A percentile compares a stretch with the other conserved stretches of the same genome.
Evolutionary conservation across 495 filamentous ascomycete genomes (phyloP).

Genomic region (Neurospora discreta): DNA sequence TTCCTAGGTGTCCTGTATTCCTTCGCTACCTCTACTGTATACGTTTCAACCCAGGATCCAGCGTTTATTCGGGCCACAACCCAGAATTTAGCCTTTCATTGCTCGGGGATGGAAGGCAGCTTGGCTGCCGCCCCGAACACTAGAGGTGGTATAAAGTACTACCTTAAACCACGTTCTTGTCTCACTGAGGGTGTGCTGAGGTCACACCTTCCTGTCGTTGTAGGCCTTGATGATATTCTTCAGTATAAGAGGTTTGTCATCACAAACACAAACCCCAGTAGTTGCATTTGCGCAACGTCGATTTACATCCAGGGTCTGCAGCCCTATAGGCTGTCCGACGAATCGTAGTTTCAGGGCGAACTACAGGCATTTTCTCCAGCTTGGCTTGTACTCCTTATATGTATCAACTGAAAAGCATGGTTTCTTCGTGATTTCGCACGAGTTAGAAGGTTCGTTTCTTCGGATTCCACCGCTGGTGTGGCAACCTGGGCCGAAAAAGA

Average conservation of each 20-base stretch:
- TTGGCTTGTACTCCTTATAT: not conserved
- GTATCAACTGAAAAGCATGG: not conserved
- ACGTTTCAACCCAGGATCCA: no score
- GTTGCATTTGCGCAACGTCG: conserved; percentile 5
- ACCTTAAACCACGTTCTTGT: not conserved
- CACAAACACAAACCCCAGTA: not conserved
- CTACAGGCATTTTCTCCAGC: not conserved
- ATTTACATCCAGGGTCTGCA: conserved; percentile 13
- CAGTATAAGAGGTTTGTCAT: not conserved
- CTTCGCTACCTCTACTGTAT: no score
- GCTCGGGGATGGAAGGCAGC: no score
- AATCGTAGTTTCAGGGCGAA: not conserved
- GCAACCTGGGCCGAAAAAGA: not conserved
- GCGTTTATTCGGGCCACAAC: no score
- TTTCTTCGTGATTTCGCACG: not conserved
- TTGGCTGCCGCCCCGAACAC: no score
- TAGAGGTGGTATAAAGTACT: not conserved
- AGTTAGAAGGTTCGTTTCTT: not conserved
- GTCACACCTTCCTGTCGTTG: not conserved
- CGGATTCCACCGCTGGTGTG: not conserved
- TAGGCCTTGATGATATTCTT: not conserved
- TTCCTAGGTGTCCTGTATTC: no score
- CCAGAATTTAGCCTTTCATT: no score
- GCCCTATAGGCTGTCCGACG: conserved; percentile 14
- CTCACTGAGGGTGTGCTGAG: not conserved